A percentile compares a stretch with the other conserved stretches of the same genome.
These are phyloP conservation scores for Cercospora sp. DNA, from an alignment of 2,329 filamentous ascomycete genomes.

Conservation along the genomic window DNA sequence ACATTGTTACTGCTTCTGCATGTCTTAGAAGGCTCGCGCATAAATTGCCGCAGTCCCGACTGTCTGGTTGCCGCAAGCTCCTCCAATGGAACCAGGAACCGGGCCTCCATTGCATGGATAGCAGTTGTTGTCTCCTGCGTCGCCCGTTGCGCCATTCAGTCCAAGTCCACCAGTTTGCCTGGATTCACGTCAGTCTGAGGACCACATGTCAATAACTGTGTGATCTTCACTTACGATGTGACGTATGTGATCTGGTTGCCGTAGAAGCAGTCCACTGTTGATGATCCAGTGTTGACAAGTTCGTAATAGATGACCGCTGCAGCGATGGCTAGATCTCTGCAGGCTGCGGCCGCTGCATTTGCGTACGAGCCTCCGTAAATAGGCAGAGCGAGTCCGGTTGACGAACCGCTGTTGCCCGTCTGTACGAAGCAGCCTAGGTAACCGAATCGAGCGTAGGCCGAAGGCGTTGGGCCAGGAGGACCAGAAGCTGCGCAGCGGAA, in stretches of 20 bases:
- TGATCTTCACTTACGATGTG: constrained; percentile 21
- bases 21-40: constrained; percentile 29
- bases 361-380: constrained; percentile 29
- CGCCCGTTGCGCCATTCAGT: constrained; percentile 18
- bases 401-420: constrained; percentile 25
- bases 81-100: constrained; percentile 20
- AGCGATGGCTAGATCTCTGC: constrained; percentile 8
- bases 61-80: constrained; percentile 34
- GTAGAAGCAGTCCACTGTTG: constrained; percentile 35
- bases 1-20: not conserved
- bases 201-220: too few species aligned
- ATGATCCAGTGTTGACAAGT: constrained; percentile 30
- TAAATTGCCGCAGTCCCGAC: constrained; percentile 35
- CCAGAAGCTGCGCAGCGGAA: not conserved
- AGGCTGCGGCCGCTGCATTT: constrained; percentile 7
- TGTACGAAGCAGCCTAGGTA: constrained; percentile 38
- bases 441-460: constrained; percentile 24
- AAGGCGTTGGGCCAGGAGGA: constrained; percentile 18
- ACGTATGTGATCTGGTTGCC: constrained; percentile 34
- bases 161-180: constrained; percentile 11
- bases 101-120: constrained; percentile 30
- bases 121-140: constrained; percentile 34
- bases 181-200: not conserved
- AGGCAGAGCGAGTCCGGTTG: constrained; percentile 31
- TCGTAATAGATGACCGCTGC: constrained; percentile 31